Base-by-base conservation (phyloP, 2,329 filamentous ascomycete genomes). In the Talaromyces atroroseus region DNA sequence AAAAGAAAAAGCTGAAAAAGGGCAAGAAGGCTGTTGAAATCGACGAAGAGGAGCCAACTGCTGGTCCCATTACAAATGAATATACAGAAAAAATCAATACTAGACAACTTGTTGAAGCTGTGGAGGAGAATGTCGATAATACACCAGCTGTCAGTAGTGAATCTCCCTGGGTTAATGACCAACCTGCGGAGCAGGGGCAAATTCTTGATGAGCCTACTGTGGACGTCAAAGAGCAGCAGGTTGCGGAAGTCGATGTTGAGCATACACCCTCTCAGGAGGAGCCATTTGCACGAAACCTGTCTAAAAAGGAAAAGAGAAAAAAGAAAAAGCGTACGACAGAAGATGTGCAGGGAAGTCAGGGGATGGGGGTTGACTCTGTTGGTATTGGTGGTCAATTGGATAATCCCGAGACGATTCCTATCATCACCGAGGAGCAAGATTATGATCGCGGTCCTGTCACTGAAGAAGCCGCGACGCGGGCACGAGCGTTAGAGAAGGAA, bases 1-100 rank as follows among this genome's bases (percentile, higher is more conserved):
- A 66, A 61, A 66, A 60, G 50, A 68, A 64, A 57, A 65, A 63
- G 47, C 63, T 66, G 24, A 65, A 65, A 57, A 64, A 64, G 51
- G 59, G 57, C 6, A 61, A 57, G 36, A 61, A 59, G 23, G 46
- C 52, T 18, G 53, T 46, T 24, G 24, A 53, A 21, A 26, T 50
- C 51, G 49, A 58, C n/a, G 52, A 57, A 10, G 48, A 58, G 18
- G 52, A 26, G 16, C 23, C 48, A 36, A 7, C 3, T 34, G 45
- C 57, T 24, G 34, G 18, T 21, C n/a, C 26, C 12, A 20, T 40
- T n/a, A 51, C 45, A 14, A 29, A 36, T 20, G 21, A 42, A 14
- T 20, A 49, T 21, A 5, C 10, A 21, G 45, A 49, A 34, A 16
- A 1, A 32, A 29, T 40, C 32, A n/a, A 5, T 18, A 29, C 18